Conservation (phyloP, 1,284 basidiomycete genomes). For the Clitocybe nebularis region DNA sequence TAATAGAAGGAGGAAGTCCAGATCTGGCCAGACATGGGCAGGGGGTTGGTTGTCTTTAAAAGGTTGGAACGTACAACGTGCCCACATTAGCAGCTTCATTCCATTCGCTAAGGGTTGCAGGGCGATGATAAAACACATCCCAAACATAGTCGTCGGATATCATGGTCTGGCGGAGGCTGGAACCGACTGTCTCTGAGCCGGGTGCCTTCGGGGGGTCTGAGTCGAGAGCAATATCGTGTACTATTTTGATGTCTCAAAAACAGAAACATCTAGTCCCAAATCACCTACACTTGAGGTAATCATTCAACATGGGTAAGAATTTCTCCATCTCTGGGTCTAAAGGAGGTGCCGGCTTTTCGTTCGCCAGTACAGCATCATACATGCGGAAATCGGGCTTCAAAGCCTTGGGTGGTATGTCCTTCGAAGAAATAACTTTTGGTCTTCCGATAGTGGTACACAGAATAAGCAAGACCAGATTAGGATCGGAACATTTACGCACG, state of each 20-base stretch:
- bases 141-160: slow-evolving; percentile 63
- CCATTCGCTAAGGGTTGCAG: slow-evolving; percentile 54
- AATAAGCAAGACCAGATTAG: slow-evolving; percentile 3
- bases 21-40: slow-evolving; percentile 37
- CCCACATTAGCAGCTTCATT: slow-evolving; percentile 55
- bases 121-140: slow-evolving; percentile 74
- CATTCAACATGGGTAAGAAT: slow-evolving; percentile 65
- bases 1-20: slow-evolving; percentile 53
- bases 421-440: slow-evolving; percentile 52
- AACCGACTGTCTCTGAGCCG: slow-evolving; percentile 4
- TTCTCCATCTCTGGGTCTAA: slow-evolving; percentile 66
- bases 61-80: slow-evolving; percentile 48
- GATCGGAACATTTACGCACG: slow-evolving; percentile 23
- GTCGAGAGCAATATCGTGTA: slow-evolving; percentile 30
- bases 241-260: slow-evolving; percentile 22
- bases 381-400: slow-evolving; percentile 47
- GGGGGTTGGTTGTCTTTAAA: slow-evolving; percentile 1
- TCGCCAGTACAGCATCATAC: slow-evolving; percentile 64
- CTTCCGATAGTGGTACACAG: slow-evolving; percentile 26
- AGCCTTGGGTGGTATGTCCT: slow-evolving; percentile 35
- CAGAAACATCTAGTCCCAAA: too few relatives aligned
- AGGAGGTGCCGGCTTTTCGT: slow-evolving; percentile 25
- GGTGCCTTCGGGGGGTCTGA: slow-evolving; percentile 9
- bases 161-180: slow-evolving; percentile 7
- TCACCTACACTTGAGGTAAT: slow-evolving; percentile 62